Evolutionary conservation across 2,329 filamentous ascomycete species (phyloP), one percentile per base, ranked within the genome.

Genomic region (Plectosphaerella sp.): DNA sequence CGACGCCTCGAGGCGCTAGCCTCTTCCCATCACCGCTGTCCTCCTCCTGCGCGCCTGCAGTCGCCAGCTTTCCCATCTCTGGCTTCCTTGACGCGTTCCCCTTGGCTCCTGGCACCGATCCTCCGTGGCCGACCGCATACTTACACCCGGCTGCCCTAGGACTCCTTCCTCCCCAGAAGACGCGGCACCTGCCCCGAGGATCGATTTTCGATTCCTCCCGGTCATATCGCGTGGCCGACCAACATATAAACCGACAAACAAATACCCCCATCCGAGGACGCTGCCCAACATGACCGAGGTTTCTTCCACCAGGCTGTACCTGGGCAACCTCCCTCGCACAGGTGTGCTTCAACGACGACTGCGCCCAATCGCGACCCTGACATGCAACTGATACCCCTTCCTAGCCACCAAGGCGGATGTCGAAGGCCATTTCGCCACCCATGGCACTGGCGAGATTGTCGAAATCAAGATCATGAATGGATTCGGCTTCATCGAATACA

Each of bases 381-480:
- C 41, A 43, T 18, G 16, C 41, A 43, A 43, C 41, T 43, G 41
- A 43, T 43, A 18, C 18, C 41, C 41, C n/a, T 43, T 43, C 41
- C 76, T 45, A 95, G 92, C 90, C 77, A 97, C 92, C 74, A 97
- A 97, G 79, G 86, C 89, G 73, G 93, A 99, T 71, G 88, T 99
- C 71, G 92, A 97, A 76, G 84, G 86, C 65, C 93, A 97, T 74
- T 99, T 99, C 76, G 87, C 87, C 71, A 91, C 86, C 67, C 91
- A 97, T 85, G 94, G 93, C 69, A 93, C 91, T 63, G 94, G 94
- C 72, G 91, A 96, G 72, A 97, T 99, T 70, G 94, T 89, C 62
- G 94, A 99, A 78, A 93, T 99, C 77, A 99, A 99, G 80, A 85
- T 99, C 59, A 99, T 99, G 94, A 97, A 96, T 70, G 94, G 94